Conservation (phyloP, 345 rosid species). For the Salix purpurea region DNA sequence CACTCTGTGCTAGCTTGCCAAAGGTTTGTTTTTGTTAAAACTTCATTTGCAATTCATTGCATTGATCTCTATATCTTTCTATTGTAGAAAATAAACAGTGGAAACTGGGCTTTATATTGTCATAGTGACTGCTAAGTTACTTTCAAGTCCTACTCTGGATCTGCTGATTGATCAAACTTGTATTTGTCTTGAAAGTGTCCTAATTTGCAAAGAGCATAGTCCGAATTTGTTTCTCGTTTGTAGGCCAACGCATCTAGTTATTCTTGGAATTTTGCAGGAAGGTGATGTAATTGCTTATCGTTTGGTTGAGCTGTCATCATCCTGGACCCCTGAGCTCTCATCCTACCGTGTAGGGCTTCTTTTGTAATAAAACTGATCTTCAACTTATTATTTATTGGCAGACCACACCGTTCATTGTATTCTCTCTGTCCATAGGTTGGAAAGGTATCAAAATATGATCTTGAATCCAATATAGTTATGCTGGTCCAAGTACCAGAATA, state of each 20-base stretch:
- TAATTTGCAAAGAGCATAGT: neutral
- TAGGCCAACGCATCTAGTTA: neutral
- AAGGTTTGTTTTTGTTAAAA: conserved; percentile 47
- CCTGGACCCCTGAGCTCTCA: conserved; percentile 90
- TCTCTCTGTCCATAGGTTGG: conserved; percentile 62
- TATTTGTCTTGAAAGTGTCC: neutral
- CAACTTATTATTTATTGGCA: conserved; percentile 9
- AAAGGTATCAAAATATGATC: conserved; percentile 54
- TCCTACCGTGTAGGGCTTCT: conserved; percentile 54
- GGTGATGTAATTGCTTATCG: conserved; percentile 90
- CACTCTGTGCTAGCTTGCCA: conserved; percentile 52
- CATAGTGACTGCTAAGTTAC: neutral
- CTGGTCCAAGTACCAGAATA: conserved; percentile 58
- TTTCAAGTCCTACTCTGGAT: neutral
- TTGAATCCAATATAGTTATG: conserved; percentile 45
- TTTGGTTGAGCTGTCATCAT: conserved; percentile 71
- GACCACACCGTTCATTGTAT: neutral
- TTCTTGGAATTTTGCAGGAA: conserved; percentile 49
- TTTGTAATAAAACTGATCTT: conserved; percentile 4
- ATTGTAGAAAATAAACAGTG: neutral
- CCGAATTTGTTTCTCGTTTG: neutral
- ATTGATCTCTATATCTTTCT: neutral
- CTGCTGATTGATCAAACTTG: neutral
- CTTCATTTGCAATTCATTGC: neutral
- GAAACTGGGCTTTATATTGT: neutral